These are phyloP conservation scores for Acer yangbiense DNA, from an alignment of 345 rosid genomes.

Conservation along the genomic window DNA sequence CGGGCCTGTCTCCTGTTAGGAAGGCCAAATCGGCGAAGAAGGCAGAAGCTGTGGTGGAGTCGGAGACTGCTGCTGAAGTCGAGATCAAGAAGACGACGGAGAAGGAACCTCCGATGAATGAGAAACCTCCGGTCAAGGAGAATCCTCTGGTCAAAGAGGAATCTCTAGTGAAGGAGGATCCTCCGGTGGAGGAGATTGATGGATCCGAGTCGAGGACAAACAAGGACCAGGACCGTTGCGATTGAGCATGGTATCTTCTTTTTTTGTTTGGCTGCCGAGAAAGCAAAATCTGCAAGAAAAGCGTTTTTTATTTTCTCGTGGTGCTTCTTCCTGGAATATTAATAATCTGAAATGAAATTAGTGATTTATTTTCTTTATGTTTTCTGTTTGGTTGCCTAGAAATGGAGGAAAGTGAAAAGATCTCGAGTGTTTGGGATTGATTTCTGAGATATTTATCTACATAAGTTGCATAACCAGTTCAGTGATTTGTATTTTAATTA, in stretches of 20 bases:
- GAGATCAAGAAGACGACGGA: background rate
- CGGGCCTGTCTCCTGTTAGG: conserved; percentile 19
- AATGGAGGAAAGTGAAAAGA: background rate
- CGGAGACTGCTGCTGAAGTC: background rate
- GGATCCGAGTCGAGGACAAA: conserved; percentile 29
- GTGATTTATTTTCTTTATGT: background rate
- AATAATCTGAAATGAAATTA: no score
- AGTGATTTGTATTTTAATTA: background rate
- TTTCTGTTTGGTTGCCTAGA: background rate
- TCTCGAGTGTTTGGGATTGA: background rate
- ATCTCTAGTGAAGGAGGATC: no score
- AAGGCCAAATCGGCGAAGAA: conserved; percentile 26
- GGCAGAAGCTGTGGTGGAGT: background rate
- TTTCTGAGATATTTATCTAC: no score
- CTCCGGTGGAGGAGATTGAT: background rate
- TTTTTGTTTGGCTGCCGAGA: background rate
- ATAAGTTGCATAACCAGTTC: background rate
- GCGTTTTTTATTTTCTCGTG: no score
- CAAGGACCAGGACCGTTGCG: conserved; percentile 44
- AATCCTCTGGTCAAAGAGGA: no score
- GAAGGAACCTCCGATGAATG: no score
- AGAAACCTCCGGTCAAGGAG: no score
- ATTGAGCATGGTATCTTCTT: conserved; percentile 57
- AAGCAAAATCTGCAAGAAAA: no score
- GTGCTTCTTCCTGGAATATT: no score